These are phyloP conservation scores for Cryptococcus jaspeensis DNA, from an alignment of 1,284 basidiomycete genomes.

Conservation along the genomic window DNA sequence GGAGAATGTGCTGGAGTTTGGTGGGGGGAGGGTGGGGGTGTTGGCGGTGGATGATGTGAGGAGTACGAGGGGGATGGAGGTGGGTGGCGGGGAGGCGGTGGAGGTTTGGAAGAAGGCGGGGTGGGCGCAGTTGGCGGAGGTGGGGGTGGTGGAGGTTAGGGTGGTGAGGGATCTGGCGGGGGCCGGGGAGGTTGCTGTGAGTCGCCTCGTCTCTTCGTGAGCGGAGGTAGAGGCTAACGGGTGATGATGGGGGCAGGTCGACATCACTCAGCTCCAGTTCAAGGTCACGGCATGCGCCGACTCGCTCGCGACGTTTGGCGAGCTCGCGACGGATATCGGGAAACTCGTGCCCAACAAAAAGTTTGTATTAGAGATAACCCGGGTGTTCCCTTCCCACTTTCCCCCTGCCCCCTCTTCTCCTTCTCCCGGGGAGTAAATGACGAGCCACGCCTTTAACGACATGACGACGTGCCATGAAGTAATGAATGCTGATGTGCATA, in stretches of 20 bases:
- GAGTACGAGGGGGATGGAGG: slow-evolving; percentile 31
- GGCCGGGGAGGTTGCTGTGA: slow-evolving; percentile 23
- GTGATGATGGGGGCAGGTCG: slow-evolving; percentile 16
- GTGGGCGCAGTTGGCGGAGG: background rate
- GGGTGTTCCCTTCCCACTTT: background rate
- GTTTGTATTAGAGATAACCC: slow-evolving; percentile 4
- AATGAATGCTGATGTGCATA: background rate
- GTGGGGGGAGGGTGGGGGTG: slow-evolving; percentile 55
- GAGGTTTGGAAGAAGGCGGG: slow-evolving; percentile 60
- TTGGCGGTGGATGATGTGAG: slow-evolving; percentile 66
- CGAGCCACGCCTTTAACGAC: background rate
- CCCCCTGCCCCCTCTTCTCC: too few species aligned
- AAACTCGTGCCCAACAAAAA: slow-evolving; percentile 24
- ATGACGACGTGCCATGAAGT: background rate
- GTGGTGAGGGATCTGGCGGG: slow-evolving; percentile 34
- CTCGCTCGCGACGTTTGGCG: slow-evolving; percentile 44
- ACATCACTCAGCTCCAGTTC: slow-evolving; percentile 31
- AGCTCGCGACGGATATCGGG: slow-evolving; percentile 40
- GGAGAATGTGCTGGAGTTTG: slow-evolving; percentile 59
- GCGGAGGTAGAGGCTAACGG: background rate
- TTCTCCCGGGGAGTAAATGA: background rate
- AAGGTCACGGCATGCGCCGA: slow-evolving; percentile 51
- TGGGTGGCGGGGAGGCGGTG: slow-evolving; percentile 27
- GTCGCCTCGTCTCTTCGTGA: background rate
- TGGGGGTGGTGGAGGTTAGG: slow-evolving; percentile 51